phyloP scores from a whole-genome alignment of 2,329 filamentous ascomycete species.

The Fusarium virguliforme region DNA sequence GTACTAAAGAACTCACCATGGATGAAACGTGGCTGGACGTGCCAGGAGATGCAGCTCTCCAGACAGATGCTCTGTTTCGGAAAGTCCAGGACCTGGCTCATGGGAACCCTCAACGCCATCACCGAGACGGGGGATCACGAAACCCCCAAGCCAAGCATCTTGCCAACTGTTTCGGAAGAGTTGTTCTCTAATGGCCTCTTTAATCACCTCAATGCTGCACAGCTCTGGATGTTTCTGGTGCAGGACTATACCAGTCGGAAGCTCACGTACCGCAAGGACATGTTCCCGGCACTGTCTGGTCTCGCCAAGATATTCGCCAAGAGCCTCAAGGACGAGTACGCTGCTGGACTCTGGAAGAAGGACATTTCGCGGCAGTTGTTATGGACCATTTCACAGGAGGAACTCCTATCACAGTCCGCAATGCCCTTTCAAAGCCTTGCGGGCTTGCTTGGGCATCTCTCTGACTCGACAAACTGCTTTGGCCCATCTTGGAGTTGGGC shows the following conservation, averaged over 20 bases:
- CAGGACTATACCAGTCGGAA: neutral
- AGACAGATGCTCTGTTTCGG: constrained; percentile 2
- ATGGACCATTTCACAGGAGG: neutral
- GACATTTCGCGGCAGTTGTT: neutral
- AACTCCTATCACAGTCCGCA: neutral
- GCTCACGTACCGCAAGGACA: constrained; percentile 3
- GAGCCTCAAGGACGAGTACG: neutral
- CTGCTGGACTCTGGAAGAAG: neutral
- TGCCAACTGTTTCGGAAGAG: neutral
- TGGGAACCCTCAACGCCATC: neutral
- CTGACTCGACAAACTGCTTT: neutral
- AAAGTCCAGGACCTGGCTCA: neutral
- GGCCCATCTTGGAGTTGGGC: constrained; percentile 10
- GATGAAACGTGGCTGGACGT: constrained; percentile 1
- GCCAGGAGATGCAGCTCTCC: constrained; percentile 4
- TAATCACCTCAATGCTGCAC: neutral
- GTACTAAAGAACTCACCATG: neutral
- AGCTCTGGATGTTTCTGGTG: constrained; percentile 4
- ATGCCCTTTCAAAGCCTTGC: neutral
- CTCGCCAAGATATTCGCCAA: neutral
- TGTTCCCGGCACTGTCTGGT: neutral
- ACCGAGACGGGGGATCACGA: neutral
- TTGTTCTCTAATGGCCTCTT: neutral
- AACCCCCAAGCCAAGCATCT: neutral
- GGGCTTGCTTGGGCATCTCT: neutral